Conservation (phyloP, 257 asterid genomes). For the Ophiorrhiza pumila region DNA sequence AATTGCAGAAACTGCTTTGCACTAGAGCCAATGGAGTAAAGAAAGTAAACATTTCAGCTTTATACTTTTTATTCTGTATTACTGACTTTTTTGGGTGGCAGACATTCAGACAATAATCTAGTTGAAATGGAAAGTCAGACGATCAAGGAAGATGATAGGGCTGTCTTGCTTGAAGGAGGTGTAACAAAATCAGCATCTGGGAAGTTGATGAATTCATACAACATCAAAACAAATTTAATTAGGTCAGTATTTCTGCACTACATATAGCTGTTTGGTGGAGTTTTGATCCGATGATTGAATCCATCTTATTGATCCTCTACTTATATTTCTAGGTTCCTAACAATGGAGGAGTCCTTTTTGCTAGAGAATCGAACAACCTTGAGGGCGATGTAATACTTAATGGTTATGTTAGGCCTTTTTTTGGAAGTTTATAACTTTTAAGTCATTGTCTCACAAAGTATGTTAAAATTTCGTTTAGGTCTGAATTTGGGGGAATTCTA, state of each 20-base stretch:
- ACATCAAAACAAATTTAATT: constrained; percentile 64
- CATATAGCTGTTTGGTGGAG: constrained; percentile 6
- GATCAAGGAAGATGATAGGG: constrained; percentile 75
- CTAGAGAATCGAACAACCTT: constrained; percentile 44
- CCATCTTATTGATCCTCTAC: constrained; percentile 20
- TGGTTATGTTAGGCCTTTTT: constrained; percentile 7
- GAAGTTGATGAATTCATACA: constrained; percentile 53
- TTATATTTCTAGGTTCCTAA: constrained; percentile 38
- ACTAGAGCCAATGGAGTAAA: background rate
- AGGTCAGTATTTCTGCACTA: constrained; percentile 41
- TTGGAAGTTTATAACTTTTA: constrained; percentile 3
- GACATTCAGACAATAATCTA: constrained; percentile 83
- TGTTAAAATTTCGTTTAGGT: constrained; percentile 47
- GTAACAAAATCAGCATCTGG: constrained; percentile 62
- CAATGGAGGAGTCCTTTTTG: constrained; percentile 50
- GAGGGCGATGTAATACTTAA: constrained; percentile 41
- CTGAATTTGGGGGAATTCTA: constrained; percentile 87
- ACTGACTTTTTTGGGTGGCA: constrained; percentile 35
- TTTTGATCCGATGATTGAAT: constrained; percentile 17
- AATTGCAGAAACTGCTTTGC: constrained; percentile 7
- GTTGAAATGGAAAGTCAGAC: constrained; percentile 56
- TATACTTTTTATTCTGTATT: constrained; percentile 17
- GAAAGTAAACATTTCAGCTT: background rate
- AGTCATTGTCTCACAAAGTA: constrained; percentile 17
- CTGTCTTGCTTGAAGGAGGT: constrained; percentile 84